These are phyloP conservation scores for Pseudevernia furfuracea DNA, from an alignment of 495 filamentous ascomycete genomes.

Conservation along the genomic window DNA sequence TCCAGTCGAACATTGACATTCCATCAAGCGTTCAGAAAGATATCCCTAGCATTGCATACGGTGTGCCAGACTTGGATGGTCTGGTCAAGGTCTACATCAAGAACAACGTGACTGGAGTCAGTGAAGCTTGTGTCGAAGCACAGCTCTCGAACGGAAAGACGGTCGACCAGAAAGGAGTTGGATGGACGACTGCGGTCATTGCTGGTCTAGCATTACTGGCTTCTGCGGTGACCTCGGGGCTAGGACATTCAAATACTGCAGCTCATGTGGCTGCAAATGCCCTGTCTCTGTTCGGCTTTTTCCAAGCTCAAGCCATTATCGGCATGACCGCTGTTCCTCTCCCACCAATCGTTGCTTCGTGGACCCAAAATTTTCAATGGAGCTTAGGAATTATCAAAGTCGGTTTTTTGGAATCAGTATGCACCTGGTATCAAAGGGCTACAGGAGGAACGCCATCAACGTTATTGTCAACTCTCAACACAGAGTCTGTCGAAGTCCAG, in stretches of 20 bases:
- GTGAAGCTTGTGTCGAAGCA: conserved; percentile 82
- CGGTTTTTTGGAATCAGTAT: conserved; percentile 76
- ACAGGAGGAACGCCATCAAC: conserved; percentile 85
- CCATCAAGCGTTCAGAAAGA: conserved; percentile 45
- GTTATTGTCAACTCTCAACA: conserved; percentile 62
- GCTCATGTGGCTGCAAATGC: conserved; percentile 92
- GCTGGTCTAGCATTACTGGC: conserved; percentile 74
- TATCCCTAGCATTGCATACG: conserved; percentile 81
- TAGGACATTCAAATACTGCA: conserved; percentile 92
- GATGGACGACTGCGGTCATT: conserved; percentile 83
- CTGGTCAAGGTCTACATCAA: conserved; percentile 75
- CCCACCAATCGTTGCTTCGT: conserved; percentile 82
- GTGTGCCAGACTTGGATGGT: conserved; percentile 90
- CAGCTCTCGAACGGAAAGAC: conserved; percentile 88
- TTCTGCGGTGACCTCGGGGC: conserved; percentile 71
- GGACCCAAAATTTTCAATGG: conserved; percentile 99
- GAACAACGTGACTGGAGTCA: conserved; percentile 47
- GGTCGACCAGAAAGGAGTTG: conserved; percentile 79
- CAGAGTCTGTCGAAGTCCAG: conserved; percentile 75
- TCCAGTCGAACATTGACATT: conserved; percentile 56
- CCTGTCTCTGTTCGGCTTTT: conserved; percentile 86
- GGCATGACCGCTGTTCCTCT: conserved; percentile 79
- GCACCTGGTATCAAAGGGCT: conserved; percentile 92
- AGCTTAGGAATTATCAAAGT: conserved; percentile 94
- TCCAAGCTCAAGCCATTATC: conserved; percentile 94